phyloP scores from a whole-genome alignment of 331 rosid species.

The Telfairia occidentalis region DNA sequence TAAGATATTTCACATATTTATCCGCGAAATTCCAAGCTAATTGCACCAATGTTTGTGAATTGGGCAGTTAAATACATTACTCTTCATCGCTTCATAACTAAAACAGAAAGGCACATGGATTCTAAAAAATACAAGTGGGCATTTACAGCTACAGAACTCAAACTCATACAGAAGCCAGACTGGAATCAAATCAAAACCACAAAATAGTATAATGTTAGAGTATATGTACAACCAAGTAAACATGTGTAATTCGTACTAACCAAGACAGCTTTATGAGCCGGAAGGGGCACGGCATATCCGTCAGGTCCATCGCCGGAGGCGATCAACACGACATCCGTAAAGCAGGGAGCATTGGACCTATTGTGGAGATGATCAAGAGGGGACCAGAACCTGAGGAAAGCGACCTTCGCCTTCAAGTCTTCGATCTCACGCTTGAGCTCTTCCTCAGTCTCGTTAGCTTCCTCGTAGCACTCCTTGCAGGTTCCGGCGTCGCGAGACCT shows the following conservation, averaged over 20 bases:
- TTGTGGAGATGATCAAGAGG: slow-evolving; percentile 19
- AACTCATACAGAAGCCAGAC: neutral
- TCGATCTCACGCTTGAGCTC: slow-evolving; percentile 74
- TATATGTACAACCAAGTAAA: neutral
- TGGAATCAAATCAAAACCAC: neutral
- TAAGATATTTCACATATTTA: neutral
- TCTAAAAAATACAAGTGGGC: neutral
- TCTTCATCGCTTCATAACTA: neutral
- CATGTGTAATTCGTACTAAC: slow-evolving; percentile 26
- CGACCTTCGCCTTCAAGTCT: slow-evolving; percentile 48
- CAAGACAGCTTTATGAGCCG: slow-evolving; percentile 72
- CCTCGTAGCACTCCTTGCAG: slow-evolving; percentile 73
- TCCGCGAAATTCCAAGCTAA: neutral
- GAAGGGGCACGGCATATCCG: slow-evolving; percentile 26
- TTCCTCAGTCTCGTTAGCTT: slow-evolving; percentile 69
- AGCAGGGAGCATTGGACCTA: slow-evolving; percentile 15
- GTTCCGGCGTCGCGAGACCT: slow-evolving; percentile 39
- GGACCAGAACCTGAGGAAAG: slow-evolving; percentile 44
- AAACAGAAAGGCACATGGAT: neutral
- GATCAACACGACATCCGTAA: slow-evolving; percentile 47
- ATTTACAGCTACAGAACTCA: neutral
- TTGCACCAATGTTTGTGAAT: neutral
- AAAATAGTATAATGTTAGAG: neutral
- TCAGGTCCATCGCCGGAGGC: slow-evolving; percentile 27
- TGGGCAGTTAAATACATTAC: neutral